Percentiles rank a stretch among this genome's conserved stretches.
Conservation (phyloP, 208 protist genomes). For the Wallacemonas sp. region DNA sequence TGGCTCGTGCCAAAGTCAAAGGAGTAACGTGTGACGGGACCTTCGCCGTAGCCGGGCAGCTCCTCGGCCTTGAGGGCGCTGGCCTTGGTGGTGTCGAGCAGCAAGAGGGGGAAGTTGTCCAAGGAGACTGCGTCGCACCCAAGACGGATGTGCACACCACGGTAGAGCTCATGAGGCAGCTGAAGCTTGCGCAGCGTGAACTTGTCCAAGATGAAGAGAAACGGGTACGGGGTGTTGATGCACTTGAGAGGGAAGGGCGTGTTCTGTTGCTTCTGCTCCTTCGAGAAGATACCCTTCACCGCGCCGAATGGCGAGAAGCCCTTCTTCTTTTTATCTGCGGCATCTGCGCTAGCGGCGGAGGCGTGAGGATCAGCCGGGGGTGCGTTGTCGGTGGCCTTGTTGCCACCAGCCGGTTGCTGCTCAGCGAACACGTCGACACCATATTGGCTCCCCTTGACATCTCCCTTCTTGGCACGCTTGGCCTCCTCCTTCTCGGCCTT, state of each 20-base stretch:
- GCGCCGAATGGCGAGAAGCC: slow-evolving; percentile 19
- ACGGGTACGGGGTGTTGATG: slow-evolving; percentile 33
- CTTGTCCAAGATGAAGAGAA: slow-evolving; percentile 36
- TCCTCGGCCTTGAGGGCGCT: slow-evolving; percentile 20
- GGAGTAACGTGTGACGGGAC: slow-evolving; percentile 15
- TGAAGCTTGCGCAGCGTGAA: slow-evolving; percentile 41
- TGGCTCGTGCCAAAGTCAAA: slow-evolving; percentile 34
- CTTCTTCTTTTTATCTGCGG: slow-evolving; percentile 25
- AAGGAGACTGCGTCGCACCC: slow-evolving; percentile 24
- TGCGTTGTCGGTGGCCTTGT: background rate
- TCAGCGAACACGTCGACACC: slow-evolving; percentile 21
- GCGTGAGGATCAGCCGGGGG: background rate
- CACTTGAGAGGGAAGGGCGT: slow-evolving; percentile 46
- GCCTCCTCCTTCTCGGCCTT: slow-evolving; percentile 24
- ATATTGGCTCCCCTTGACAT: slow-evolving; percentile 13
- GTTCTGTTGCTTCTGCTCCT: slow-evolving; percentile 29
- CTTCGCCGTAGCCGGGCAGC: slow-evolving; percentile 29
- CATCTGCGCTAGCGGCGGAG: background rate
- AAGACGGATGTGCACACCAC: slow-evolving; percentile 46
- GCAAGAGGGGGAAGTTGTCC: slow-evolving; percentile 31
- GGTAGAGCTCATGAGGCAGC: slow-evolving; percentile 43
- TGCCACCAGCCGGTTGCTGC: background rate
- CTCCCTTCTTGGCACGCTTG: slow-evolving; percentile 16
- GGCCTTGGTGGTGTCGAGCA: slow-evolving; percentile 37
- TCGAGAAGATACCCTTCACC: slow-evolving; percentile 36